These are phyloP conservation scores for Emergomyces orientalis DNA, from an alignment of 2,329 filamentous ascomycete genomes.

Conservation along the genomic window DNA sequence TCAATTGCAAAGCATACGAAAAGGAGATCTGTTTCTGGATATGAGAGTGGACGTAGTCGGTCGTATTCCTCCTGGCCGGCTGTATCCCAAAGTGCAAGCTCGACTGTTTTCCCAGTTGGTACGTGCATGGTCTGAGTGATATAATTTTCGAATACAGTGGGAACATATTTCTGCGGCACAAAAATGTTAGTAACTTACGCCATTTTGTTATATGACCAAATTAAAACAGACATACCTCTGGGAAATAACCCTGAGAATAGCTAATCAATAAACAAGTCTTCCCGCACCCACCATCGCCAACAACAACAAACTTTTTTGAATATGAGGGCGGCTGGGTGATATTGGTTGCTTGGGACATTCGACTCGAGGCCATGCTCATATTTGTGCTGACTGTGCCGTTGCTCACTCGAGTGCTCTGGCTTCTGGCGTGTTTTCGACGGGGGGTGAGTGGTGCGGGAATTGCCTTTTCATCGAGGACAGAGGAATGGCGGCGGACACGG, in stretches of 20 bases:
- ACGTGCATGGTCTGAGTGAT: conserved; percentile 92
- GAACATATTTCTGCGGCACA: conserved; percentile 82
- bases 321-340: conserved; percentile 85
- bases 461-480: conserved; percentile 30
- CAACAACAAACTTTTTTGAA: conserved; percentile 98
- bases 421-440: conserved; percentile 41
- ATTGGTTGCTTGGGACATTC: conserved; percentile 70
- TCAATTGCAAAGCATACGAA: conserved; percentile 99
- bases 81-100: conserved; percentile 96
- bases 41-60: conserved; percentile 85
- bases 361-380: conserved; percentile 58
- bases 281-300: conserved; percentile 93
- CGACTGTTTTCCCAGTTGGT: conserved; percentile 82
- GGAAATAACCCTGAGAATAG: conserved; percentile 97
- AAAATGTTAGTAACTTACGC: background rate
- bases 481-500: conserved; percentile 50
- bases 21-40: conserved; percentile 93
- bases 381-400: conserved; percentile 85
- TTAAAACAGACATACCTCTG: conserved; percentile 59
- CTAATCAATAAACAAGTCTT: conserved; percentile 98
- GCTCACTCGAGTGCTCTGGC: conserved; percentile 59
- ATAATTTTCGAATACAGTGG: conserved; percentile 99
- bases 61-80: conserved; percentile 99
- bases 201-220: background rate
- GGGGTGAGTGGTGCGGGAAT: conserved; percentile 35